These are phyloP conservation scores for Rhamnella rubrinervis DNA, from an alignment of 331 rosid species.

Conservation along the genomic window DNA sequence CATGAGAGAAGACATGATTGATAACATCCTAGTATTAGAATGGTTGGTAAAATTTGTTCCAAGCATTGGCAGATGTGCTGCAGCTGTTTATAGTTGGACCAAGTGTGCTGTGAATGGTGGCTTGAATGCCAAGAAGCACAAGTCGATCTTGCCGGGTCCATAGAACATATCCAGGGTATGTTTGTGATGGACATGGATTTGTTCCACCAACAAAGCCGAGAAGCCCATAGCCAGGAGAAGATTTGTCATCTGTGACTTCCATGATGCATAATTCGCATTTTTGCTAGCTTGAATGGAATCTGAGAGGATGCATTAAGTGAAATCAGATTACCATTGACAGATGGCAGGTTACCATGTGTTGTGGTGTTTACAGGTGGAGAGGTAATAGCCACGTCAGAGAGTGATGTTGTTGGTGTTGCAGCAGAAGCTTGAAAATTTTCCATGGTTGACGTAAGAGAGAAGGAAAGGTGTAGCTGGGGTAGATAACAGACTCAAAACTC, in stretches of 20 bases:
- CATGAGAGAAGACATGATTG: too few species aligned
- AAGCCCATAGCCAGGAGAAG: conserved; percentile 3
- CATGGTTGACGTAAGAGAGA: too few species aligned
- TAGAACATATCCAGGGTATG: not conserved
- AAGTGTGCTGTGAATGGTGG: not conserved
- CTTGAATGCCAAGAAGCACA: not conserved
- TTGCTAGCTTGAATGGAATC: not conserved
- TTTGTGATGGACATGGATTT: not conserved
- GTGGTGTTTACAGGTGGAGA: too few species aligned
- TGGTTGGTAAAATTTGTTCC: not conserved
- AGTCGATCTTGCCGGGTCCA: not conserved
- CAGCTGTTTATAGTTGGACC: not conserved
- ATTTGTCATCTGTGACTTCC: not conserved
- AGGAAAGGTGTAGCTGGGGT: too few species aligned
- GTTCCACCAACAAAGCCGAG: conserved; percentile 6
- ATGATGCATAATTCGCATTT: not conserved
- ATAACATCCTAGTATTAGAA: not conserved
- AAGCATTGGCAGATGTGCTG: not conserved
- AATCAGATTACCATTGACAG: not conserved
- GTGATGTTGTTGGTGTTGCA: too few species aligned
- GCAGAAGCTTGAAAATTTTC: too few species aligned
- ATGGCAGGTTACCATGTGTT: too few species aligned
- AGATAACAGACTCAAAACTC: too few species aligned
- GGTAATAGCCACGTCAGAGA: too few species aligned
- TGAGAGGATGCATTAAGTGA: not conserved